Base-by-base conservation (phyloP, 306 rosid genomes). In the Vicia villosa region DNA sequence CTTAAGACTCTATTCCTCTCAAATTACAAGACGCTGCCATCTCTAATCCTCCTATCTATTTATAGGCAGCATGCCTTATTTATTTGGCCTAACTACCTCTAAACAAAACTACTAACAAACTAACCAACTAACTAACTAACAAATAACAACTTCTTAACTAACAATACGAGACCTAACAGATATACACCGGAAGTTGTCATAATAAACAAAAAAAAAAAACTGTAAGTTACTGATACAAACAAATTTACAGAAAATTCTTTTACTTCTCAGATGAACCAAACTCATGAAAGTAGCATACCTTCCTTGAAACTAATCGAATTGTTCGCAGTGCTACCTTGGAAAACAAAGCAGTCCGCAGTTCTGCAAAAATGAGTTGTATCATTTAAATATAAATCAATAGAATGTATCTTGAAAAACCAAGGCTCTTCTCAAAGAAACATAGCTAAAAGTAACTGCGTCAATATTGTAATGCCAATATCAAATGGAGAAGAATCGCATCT, bases 261-360 rank as follows among this genome's bases (percentile, higher is more conserved):
- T 55, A 37, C 22, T 41, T 38, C 56, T 79, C 36, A 43, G 57
- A 63, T 50, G 12, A 28, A 63, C 28, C 42, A 10, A 74, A 72
- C 76, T 58, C 41, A 79, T 20, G 15, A 41, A 43, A 77, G 30
- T 50, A 42, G 60, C 75, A 78, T 88, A 94, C 97, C 97, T 84
- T 94, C 72, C 96, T 81, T 19, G 99, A 94, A 47, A 94, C 92
- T 28, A 93, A 81, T 70, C 99, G 92, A 68, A 94, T 94, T 54
- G 99, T 91, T 56, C 99, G 86, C 72, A 91, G 68, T 30, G 99
- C 99, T 13, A 94, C 99, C 83, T 94, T 94, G 12, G 99, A 91
- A 65, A 94, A 94, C 57, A 94, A 86, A 66, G 97, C 95, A 67
- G 92, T 91, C 76, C 97, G 88, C 70, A 94, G 81, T 77, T 94